Base-by-base conservation (phyloP, 495 filamentous ascomycete species). In the Neurospora intermedia region DNA sequence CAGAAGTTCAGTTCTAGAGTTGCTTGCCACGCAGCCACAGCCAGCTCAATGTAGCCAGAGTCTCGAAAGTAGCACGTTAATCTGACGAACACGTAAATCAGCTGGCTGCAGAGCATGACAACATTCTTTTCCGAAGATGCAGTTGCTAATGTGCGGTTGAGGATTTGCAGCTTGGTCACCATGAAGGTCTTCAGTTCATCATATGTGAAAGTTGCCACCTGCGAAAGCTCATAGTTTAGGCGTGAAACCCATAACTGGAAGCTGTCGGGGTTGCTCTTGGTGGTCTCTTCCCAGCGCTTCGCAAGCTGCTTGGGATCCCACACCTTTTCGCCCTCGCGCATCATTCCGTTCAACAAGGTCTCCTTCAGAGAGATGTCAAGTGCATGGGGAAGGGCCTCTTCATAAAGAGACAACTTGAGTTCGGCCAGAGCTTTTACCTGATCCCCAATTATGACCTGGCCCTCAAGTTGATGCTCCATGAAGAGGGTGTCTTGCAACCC, bases 21-120 rank as follows among this genome's bases (percentile, higher is more conserved):
- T 10, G 88, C 91, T 79, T 99, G 96, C 93, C 96, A 97, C 13
- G 91, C 84, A 20, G 91, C 93, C 1, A 91, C 83, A 5, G 92
- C 89, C 45, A 91, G 83, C 78, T 98, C 96, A n/a, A 83, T 77
- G 78, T 90, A 96, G 0, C 96, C 96, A 41, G 93, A 85, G 79
- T 98, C 93, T 27, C 87, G 84, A 71, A 96, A 86, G 76, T 95
- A 91, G 6, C 89, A 79, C 0, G 93, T 93, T 69, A 90, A 70
- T 48, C 94, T 88, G 15, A 97, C 82, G 42, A 98, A 87, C 3
- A 96, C 80, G 78, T 97, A 93, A 4, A 91, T 79, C 31, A 90
- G 87, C 71, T 91, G 85, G 18, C 83, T 80, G 43, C 72, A 79
- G 27, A 83, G 82, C 54, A 16, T 16, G 15, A 27, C 23, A 18